Percentiles rank a stretch among this genome's conserved stretches.
phyloP scores from a whole-genome alignment of 2,329 filamentous ascomycete genomes.

The Fusarium nelsonii region DNA sequence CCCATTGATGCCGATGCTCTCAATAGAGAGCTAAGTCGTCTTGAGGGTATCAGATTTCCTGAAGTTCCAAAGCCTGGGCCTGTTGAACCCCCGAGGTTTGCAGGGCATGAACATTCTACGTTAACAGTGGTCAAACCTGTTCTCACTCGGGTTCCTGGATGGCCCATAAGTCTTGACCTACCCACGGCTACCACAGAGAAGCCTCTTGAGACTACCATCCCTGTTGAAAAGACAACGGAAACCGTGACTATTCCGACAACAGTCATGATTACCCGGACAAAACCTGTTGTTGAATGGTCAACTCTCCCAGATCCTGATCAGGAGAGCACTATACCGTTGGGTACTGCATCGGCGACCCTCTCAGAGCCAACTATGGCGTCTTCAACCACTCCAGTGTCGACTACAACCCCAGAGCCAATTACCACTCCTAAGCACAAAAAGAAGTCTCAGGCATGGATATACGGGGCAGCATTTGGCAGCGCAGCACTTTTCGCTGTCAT shows the following conservation, averaged over 20 bases:
- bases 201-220: not conserved
- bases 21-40: no score
- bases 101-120: not conserved
- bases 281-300: not conserved
- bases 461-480: no score
- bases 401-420: not conserved
- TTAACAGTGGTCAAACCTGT: not conserved
- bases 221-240: not conserved
- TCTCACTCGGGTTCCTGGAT: not conserved
- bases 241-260: not conserved
- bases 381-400: not conserved
- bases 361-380: not conserved
- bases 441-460: no score
- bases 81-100: not conserved
- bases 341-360: not conserved
- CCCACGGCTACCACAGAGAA: not conserved
- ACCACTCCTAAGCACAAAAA: not conserved
- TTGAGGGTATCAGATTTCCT: not conserved
- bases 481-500: not conserved
- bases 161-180: not conserved
- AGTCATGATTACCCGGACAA: slow-evolving; percentile 4
- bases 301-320: slow-evolving; percentile 4
- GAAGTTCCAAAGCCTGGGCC: not conserved
- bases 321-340: not conserved
- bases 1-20: no score